These are phyloP conservation scores for Pelargonium fulgidum DNA, from an alignment of 441 rosid genomes.

Conservation along the genomic window DNA sequence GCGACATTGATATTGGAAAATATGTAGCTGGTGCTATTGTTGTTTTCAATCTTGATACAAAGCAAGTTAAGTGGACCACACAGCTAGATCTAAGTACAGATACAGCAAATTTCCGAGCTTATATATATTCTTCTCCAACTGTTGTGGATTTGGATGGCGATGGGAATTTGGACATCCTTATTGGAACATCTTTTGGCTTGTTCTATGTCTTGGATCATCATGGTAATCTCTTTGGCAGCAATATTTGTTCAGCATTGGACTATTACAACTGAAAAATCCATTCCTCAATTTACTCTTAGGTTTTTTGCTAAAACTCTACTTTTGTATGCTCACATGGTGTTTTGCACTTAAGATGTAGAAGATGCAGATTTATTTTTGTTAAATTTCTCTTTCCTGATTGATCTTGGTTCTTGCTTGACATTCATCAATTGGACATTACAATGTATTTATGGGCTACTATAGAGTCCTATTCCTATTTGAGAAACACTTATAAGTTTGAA, in stretches of 20 bases:
- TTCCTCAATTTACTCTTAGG: not conserved
- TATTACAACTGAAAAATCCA: not conserved
- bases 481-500: too few species aligned
- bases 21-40: constrained; percentile 83
- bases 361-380: not conserved
- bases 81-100: constrained; percentile 85
- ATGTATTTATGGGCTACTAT: too few species aligned
- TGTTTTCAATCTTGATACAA: constrained; percentile 90
- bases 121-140: constrained; percentile 87
- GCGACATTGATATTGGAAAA: constrained; percentile 75
- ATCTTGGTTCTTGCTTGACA: too few species aligned
- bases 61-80: constrained; percentile 87
- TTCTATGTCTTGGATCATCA: constrained; percentile 92
- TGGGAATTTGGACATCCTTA: constrained; percentile 94
- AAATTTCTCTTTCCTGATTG: too few species aligned
- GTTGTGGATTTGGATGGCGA: constrained; percentile 98
- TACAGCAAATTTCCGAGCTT: constrained; percentile 60
- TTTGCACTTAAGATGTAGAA: not conserved
- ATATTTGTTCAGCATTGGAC: not conserved
- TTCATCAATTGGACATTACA: too few species aligned
- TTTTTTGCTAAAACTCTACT: too few species aligned
- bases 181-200: constrained; percentile 94
- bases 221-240: constrained; percentile 46
- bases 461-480: too few species aligned
- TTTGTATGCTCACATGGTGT: too few species aligned